Evolutionary conservation across 805 yeast genomes (phyloP).

Genomic region (Clavispora phyllophila): DNA sequence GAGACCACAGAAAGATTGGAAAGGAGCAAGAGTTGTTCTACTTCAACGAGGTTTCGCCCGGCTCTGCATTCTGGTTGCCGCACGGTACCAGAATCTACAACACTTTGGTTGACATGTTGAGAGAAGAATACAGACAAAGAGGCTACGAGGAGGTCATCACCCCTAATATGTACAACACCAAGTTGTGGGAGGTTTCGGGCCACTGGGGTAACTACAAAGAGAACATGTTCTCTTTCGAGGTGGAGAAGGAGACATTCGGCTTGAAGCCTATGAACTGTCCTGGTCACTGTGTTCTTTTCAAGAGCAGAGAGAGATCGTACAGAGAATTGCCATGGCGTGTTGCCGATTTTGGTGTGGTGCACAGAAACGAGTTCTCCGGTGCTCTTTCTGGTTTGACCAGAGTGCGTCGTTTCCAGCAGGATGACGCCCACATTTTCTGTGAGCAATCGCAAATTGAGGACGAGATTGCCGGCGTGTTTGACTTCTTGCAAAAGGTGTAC

Average conservation of each 20-base stretch:
- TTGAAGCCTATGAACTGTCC: conserved; percentile 94
- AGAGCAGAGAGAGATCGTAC: conserved; percentile 89
- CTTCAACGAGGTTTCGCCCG: conserved; percentile 97
- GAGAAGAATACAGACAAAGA: conserved; percentile 82
- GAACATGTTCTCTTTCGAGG: conserved; percentile 94
- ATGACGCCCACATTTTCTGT: conserved; percentile 98
- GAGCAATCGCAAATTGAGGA: conserved; percentile 81
- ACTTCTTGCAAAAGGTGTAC: conserved; percentile 78
- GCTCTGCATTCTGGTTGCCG: conserved; percentile 97
- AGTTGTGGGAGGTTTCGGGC: conserved; percentile 97
- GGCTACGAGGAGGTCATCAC: conserved; percentile 98
- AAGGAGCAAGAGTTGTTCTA: conserved; percentile 92
- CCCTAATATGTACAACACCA: conserved; percentile 97
- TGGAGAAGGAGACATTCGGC: conserved; percentile 93
- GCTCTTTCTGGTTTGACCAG: conserved; percentile 88
- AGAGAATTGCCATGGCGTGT: conserved; percentile 98
- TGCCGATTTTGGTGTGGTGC: conserved; percentile 96
- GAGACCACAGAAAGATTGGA: conserved; percentile 96
- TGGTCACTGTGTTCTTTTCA: conserved; percentile 90
- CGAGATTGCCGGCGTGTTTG: conserved; percentile 81
- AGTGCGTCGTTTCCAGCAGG: conserved; percentile 98
- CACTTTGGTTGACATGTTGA: conserved; percentile 72
- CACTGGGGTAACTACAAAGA: conserved; percentile 98
- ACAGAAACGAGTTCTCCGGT: conserved; percentile 94
- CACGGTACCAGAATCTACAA: conserved; percentile 98